Percentiles rank a stretch among this genome's conserved stretches.
Conservation (phyloP, 1,284 basidiomycete genomes). For the Pseudozyma thailandica region DNA sequence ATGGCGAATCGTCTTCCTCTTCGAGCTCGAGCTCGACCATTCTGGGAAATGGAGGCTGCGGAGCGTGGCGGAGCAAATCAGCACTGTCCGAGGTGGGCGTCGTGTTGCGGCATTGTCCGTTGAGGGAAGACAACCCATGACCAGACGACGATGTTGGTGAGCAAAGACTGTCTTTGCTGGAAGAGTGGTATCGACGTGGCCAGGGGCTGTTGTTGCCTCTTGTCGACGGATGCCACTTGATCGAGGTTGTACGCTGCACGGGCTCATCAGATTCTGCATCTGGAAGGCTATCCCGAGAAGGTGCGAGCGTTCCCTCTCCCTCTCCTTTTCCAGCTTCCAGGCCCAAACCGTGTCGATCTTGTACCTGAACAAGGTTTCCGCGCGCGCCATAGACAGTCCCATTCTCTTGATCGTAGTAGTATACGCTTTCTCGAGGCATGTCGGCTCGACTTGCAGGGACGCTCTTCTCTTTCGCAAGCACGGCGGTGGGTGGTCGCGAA, state of each 20-base stretch:
- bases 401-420: constrained; percentile 35
- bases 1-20: constrained; percentile 60
- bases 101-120: constrained; percentile 1
- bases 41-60: constrained; percentile 13
- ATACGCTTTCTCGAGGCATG: constrained; percentile 13
- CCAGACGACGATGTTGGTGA: constrained; percentile 12
- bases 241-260: constrained; percentile 26
- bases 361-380: constrained; percentile 18
- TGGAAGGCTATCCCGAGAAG: background rate
- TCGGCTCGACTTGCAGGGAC: background rate
- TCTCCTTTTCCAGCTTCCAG: background rate
- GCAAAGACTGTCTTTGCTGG: constrained; percentile 1
- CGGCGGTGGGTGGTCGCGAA: constrained; percentile 1
- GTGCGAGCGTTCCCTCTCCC: background rate
- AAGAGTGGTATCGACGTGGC: constrained; percentile 10
- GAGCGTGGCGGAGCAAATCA: constrained; percentile 16
- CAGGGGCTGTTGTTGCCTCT: constrained; percentile 1
- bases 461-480: background rate
- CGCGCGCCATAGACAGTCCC: constrained; percentile 26
- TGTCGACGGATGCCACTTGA: constrained; percentile 44
- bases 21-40: constrained; percentile 42
- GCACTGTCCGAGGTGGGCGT: constrained; percentile 25
- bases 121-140: constrained; percentile 6
- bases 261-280: background rate
- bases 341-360: background rate